These are phyloP conservation scores for Lasiodiplodia citricola DNA, from an alignment of 2,329 filamentous ascomycete species.

Conservation along the genomic window DNA sequence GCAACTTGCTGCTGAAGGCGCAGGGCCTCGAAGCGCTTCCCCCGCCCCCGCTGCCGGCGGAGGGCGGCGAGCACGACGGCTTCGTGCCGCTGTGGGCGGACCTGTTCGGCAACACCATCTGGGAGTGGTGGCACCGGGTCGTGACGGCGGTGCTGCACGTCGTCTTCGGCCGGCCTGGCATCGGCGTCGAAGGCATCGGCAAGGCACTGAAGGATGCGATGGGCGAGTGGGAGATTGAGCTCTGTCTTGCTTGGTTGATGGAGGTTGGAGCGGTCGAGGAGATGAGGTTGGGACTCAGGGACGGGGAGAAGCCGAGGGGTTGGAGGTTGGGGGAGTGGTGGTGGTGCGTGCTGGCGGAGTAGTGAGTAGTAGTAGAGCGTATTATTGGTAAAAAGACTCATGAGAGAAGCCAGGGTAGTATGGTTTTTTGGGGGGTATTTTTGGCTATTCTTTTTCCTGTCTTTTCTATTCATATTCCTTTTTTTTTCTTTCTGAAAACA, in stretches of 20 bases:
- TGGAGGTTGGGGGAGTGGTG: slow-evolving; percentile 27
- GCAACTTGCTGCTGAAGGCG: slow-evolving; percentile 54
- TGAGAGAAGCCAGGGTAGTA: neutral
- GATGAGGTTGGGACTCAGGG: slow-evolving; percentile 48
- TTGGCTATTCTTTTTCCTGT: neutral
- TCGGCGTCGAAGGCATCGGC: slow-evolving; percentile 33
- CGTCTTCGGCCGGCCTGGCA: slow-evolving; percentile 66
- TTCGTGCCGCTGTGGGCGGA: slow-evolving; percentile 74
- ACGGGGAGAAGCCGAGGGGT: slow-evolving; percentile 37
- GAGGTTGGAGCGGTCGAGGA: slow-evolving; percentile 38
- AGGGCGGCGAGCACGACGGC: slow-evolving; percentile 45
- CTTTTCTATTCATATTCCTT: neutral
- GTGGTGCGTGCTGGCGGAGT: slow-evolving; percentile 12
- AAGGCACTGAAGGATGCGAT: slow-evolving; percentile 39
- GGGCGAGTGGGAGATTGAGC: slow-evolving; percentile 28
- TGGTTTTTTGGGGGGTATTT: neutral
- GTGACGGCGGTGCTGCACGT: slow-evolving; percentile 67
- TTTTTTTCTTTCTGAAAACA: too few species aligned
- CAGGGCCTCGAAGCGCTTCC: slow-evolving; percentile 33
- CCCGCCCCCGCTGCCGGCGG: slow-evolving; percentile 35
- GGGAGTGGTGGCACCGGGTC: slow-evolving; percentile 66
- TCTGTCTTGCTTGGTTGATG: slow-evolving; percentile 26
- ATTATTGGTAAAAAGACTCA: neutral
- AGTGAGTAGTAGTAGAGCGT: neutral
- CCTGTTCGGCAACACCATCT: slow-evolving; percentile 66